These are phyloP conservation scores for Jamesozyma piceae DNA, from an alignment of 805 yeast genomes.

Conservation along the genomic window DNA sequence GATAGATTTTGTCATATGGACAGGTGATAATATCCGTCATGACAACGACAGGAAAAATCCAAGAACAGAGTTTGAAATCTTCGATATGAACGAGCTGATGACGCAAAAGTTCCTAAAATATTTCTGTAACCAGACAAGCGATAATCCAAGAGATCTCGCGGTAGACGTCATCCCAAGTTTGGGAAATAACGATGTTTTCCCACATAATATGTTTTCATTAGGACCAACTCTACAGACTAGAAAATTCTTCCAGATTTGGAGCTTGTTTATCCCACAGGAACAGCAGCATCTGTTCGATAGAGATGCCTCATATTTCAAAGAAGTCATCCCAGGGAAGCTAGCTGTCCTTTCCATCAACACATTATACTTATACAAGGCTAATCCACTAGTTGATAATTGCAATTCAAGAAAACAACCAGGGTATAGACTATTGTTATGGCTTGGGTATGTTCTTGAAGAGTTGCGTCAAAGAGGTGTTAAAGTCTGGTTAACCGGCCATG, in stretches of 20 bases:
- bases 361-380: conserved; percentile 60
- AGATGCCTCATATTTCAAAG: conserved; percentile 66
- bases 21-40: conserved; percentile 82
- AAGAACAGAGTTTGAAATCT: conserved; percentile 61
- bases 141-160: conserved; percentile 37
- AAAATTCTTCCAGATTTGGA: conserved; percentile 68
- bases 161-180: conserved; percentile 56
- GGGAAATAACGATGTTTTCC: conserved; percentile 85
- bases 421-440: conserved; percentile 65
- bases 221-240: conserved; percentile 87
- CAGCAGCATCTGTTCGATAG: conserved; percentile 67
- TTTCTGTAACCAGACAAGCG: conserved; percentile 41
- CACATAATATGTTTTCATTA: conserved; percentile 75
- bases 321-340: conserved; percentile 68
- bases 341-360: conserved; percentile 77
- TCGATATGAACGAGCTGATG: conserved; percentile 55
- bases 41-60: conserved; percentile 71
- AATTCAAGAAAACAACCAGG: conserved; percentile 70
- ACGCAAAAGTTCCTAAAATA: conserved; percentile 42
- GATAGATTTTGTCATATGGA: conserved; percentile 82
- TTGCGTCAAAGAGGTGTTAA: conserved; percentile 65
- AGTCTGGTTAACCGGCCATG: conserved; percentile 84
- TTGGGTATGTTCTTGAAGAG: conserved; percentile 65
- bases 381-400: conserved; percentile 78
- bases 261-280: conserved; percentile 60